These are phyloP conservation scores for Elsinoe batatas DNA, from an alignment of 2,329 filamentous ascomycete genomes.

Conservation along the genomic window DNA sequence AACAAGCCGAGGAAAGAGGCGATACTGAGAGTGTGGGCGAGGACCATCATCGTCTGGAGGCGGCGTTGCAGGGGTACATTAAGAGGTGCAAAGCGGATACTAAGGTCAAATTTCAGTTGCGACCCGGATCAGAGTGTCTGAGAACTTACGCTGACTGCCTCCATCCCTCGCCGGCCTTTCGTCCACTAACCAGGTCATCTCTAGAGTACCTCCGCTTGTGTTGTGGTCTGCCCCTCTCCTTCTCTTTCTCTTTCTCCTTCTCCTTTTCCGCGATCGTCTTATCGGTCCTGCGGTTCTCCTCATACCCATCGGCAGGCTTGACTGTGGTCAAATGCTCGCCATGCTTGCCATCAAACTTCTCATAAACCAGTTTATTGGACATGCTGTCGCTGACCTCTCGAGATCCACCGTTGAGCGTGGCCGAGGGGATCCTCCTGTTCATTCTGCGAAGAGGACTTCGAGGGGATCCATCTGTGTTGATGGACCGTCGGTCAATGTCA, in stretches of 20 bases:
- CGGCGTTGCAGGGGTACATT: slow-evolving; percentile 49
- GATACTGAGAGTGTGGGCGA: slow-evolving; percentile 41
- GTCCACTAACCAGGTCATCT: slow-evolving; percentile 41
- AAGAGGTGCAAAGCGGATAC: slow-evolving; percentile 81
- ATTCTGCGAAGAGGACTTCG: slow-evolving; percentile 5
- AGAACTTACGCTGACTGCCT: slow-evolving; percentile 35
- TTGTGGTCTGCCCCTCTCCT: slow-evolving; percentile 15
- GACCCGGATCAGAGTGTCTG: not conserved
- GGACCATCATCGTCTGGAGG: slow-evolving; percentile 40
- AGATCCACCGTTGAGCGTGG: slow-evolving; percentile 6
- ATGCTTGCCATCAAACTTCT: slow-evolving; percentile 35
- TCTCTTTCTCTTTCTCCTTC: slow-evolving; percentile 19
- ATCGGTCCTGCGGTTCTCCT: slow-evolving; percentile 23
- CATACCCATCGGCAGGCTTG: slow-evolving; percentile 31
- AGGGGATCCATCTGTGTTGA: slow-evolving; percentile 10
- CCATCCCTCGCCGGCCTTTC: slow-evolving; percentile 46
- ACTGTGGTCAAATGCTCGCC: slow-evolving; percentile 38
- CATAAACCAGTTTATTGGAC: slow-evolving; percentile 29
- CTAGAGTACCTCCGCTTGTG: slow-evolving; percentile 22
- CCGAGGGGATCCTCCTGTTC: slow-evolving; percentile 2
- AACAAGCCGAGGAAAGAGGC: slow-evolving; percentile 57
- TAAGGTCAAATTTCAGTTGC: slow-evolving; percentile 21
- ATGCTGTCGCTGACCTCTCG: slow-evolving; percentile 9
- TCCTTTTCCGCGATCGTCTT: slow-evolving; percentile 20
- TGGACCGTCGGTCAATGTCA: slow-evolving; percentile 8